phyloP scores from a whole-genome alignment of 805 yeast species.

The Torulaspora gathmanii region DNA sequence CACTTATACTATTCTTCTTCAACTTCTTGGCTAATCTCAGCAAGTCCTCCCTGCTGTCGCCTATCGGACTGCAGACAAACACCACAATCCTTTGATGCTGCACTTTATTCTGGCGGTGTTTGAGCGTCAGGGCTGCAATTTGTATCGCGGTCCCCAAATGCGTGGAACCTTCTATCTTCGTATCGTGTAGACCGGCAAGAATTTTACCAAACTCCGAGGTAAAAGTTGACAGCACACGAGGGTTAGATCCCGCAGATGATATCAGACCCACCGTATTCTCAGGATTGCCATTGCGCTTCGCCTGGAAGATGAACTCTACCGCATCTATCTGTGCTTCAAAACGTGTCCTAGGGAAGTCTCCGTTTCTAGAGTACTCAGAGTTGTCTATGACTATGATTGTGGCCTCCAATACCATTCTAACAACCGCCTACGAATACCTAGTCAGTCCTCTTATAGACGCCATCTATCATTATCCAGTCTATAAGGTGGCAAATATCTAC shows the following conservation, averaged over 20 bases:
- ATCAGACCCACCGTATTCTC: conserved; percentile 90
- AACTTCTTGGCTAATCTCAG: conserved; percentile 83
- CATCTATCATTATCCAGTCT: not conserved
- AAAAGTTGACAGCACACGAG: conserved; percentile 82
- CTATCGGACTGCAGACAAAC: conserved; percentile 83
- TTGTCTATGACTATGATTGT: conserved; percentile 93
- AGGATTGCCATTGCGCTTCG: conserved; percentile 83
- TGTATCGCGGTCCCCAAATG: conserved; percentile 82
- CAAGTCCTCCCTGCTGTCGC: conserved; percentile 61
- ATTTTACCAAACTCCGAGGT: conserved; percentile 85
- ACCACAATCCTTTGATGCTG: conserved; percentile 87
- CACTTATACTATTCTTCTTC: conserved; percentile 87
- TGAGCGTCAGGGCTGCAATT: conserved; percentile 88
- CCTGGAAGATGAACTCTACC: conserved; percentile 77
- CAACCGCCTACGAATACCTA: not conserved
- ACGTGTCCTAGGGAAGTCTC: conserved; percentile 84
- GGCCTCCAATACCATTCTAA: conserved; percentile 86
- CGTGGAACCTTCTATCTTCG: conserved; percentile 59
- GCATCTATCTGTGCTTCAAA: conserved; percentile 91
- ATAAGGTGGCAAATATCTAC: conserved; percentile 3
- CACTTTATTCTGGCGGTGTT: conserved; percentile 91
- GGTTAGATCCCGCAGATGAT: conserved; percentile 81
- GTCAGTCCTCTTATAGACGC: not conserved
- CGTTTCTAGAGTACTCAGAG: conserved; percentile 93
- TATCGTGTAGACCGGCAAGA: conserved; percentile 76